Conservation (phyloP, 352 stramenopile species). For the Globisporangium camurandrum region DNA sequence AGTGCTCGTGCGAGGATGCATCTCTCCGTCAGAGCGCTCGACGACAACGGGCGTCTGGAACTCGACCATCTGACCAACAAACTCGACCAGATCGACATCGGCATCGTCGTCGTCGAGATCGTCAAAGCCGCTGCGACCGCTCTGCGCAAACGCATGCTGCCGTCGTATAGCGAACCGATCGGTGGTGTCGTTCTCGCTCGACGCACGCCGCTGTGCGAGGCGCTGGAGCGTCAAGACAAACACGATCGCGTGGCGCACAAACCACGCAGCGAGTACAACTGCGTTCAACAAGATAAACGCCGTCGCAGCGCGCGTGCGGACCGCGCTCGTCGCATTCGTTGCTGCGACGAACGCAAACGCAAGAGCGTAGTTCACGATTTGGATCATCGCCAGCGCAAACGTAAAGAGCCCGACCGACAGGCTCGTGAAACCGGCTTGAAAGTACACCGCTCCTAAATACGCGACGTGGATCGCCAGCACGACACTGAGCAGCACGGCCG, state of each 20-base stretch:
- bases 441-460: conserved; percentile 40
- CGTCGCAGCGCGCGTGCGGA: conserved; percentile 27
- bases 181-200: neutral
- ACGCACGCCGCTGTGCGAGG: conserved; percentile 2
- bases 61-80: conserved; percentile 15
- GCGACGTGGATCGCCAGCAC: conserved; percentile 42
- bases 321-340: conserved; percentile 27
- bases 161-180: too few relatives aligned
- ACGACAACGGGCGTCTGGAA: conserved; percentile 12
- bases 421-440: conserved; percentile 29
- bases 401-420: conserved; percentile 40
- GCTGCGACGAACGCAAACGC: conserved; percentile 49
- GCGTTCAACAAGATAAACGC: conserved; percentile 66
- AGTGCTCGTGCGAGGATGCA: too few relatives aligned
- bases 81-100: conserved; percentile 4
- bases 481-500: conserved; percentile 31
- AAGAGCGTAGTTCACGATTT: conserved; percentile 51
- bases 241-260: conserved; percentile 49
- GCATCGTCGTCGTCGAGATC: conserved; percentile 2
- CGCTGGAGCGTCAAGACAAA: conserved; percentile 15
- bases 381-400: conserved; percentile 38
- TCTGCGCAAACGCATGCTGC: neutral
- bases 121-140: neutral
- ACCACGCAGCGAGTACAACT: conserved; percentile 50
- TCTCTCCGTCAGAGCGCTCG: too few relatives aligned